Evolutionary conservation across 192 early-diverging fungal species (phyloP).

Genomic region (Pilobolus umbonatus): DNA sequence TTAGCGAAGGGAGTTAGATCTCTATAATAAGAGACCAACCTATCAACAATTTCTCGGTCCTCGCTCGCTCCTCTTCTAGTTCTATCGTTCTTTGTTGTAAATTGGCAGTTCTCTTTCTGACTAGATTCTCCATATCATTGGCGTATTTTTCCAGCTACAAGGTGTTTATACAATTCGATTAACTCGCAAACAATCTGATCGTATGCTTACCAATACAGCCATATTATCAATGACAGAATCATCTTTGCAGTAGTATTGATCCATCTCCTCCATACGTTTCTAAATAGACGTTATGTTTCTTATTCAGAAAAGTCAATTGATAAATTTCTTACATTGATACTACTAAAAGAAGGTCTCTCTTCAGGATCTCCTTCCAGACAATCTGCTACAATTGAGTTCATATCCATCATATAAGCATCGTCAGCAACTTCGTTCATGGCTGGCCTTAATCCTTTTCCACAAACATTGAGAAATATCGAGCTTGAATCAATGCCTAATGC

Average conservation of each 20-base stretch:
- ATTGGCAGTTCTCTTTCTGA: constrained; percentile 34
- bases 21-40: neutral
- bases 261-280: constrained; percentile 8
- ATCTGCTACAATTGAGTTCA: constrained; percentile 5
- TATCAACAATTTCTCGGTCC: constrained; percentile 31
- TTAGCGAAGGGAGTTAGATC: neutral
- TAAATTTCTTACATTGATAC: constrained; percentile 7
- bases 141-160: constrained; percentile 38
- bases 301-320: no score
- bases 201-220: constrained; percentile 32
- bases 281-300: neutral
- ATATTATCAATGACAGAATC: constrained; percentile 30
- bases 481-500: constrained; percentile 2
- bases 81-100: constrained; percentile 39
- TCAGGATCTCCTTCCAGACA: neutral
- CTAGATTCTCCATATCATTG: constrained; percentile 44
- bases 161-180: neutral
- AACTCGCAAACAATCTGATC: neutral
- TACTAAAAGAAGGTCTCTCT: constrained; percentile 10
- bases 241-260: constrained; percentile 1
- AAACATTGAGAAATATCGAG: neutral
- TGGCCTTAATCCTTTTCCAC: neutral
- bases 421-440: neutral
- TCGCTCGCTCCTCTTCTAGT: constrained; percentile 38
- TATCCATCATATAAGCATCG: constrained; percentile 1